phyloP scores from a whole-genome alignment of 768 basidiomycete genomes.

The Coprinopsis marcescibilis region DNA sequence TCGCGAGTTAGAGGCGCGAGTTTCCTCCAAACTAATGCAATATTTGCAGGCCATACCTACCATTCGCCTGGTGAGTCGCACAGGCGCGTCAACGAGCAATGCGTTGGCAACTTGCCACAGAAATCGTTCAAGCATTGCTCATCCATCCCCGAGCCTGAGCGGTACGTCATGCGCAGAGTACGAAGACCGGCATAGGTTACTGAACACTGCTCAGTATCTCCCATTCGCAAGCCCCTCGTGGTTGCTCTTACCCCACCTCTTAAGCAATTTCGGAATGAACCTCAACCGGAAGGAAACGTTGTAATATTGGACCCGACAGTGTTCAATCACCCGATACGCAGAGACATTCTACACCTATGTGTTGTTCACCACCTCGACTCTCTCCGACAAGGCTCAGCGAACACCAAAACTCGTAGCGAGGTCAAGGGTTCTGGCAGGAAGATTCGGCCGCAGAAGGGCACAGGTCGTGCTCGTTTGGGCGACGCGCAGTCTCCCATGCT shows the following conservation, averaged over 20 bases:
- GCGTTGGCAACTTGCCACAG: background rate
- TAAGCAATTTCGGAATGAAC: conserved; percentile 35
- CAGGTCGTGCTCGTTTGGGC: conserved; percentile 84
- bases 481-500: conserved; percentile 84
- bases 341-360: conserved; percentile 90
- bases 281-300: conserved; percentile 36
- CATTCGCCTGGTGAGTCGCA: background rate
- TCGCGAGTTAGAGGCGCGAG: background rate
- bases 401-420: conserved; percentile 87
- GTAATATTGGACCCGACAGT: conserved; percentile 74
- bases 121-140: background rate
- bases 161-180: conserved; percentile 8
- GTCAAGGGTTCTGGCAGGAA: conserved; percentile 87
- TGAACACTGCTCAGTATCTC: conserved; percentile 25
- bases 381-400: conserved; percentile 87
- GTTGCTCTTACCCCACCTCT: conserved; percentile 59
- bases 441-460: conserved; percentile 87
- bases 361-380: conserved; percentile 83
- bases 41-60: background rate
- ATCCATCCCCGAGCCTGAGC: background rate
- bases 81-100: background rate
- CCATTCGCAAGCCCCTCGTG: conserved; percentile 44
- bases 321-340: conserved; percentile 83
- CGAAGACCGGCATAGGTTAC: background rate
- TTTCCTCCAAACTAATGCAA: no score